phyloP scores from a whole-genome alignment of 225 moss, liverwort and hornwort genomes.

The Bryum argenteum region DNA sequence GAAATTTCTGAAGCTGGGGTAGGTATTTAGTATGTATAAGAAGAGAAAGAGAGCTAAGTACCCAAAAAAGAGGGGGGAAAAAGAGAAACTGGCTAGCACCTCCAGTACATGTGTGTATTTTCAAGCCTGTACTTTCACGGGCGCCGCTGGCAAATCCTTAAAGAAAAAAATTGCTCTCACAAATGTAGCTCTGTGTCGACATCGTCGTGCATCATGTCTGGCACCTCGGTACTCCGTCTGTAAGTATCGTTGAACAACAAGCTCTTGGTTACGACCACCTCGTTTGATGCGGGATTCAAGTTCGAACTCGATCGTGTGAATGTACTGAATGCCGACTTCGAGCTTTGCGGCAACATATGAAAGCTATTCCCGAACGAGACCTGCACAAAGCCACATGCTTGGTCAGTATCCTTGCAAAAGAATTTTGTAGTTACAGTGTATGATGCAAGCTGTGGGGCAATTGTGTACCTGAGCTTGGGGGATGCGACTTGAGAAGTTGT shows the following conservation, averaged over 20 bases:
- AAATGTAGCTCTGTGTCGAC: conserved; percentile 58
- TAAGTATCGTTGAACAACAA: conserved; percentile 53
- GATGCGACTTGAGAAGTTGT: conserved; percentile 48
- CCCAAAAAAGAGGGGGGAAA: neutral
- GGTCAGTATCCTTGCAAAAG: neutral
- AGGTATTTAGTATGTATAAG: neutral
- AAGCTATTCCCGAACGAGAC: conserved; percentile 37
- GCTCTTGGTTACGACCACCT: conserved; percentile 43
- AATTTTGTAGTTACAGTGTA: conserved; percentile 1
- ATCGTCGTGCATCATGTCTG: conserved; percentile 45
- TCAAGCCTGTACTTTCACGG: conserved; percentile 46
- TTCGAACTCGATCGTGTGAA: conserved; percentile 46
- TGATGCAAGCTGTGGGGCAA: neutral
- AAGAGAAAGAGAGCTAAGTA: too few species aligned
- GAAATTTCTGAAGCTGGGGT: conserved; percentile 23
- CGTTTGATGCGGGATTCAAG: conserved; percentile 30
- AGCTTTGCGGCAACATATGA: conserved; percentile 55
- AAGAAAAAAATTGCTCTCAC: conserved; percentile 23
- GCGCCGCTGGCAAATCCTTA: conserved; percentile 21
- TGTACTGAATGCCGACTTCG: conserved; percentile 57
- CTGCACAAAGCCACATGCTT: neutral
- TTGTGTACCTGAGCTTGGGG: conserved; percentile 6
- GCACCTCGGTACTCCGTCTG: conserved; percentile 35
- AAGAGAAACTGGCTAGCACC: conserved; percentile 20
- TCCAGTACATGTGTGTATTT: conserved; percentile 41